phyloP scores from a whole-genome alignment of 23 red algal genomes.

The Agarophyton chilense region DNA sequence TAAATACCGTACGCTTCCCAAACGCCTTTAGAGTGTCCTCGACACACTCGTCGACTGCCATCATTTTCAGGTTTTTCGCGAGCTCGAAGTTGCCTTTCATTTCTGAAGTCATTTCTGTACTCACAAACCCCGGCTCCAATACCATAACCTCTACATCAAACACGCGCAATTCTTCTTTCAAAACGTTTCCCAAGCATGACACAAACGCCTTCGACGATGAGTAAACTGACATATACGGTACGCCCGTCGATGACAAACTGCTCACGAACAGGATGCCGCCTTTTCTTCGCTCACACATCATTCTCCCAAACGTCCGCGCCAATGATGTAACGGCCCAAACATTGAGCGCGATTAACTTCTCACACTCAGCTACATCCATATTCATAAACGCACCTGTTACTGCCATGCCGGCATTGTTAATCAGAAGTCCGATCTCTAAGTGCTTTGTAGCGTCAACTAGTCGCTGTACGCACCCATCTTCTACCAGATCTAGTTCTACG shows the following conservation, averaged over 20 bases:
- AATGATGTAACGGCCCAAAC: constrained; percentile 24
- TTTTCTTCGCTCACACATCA: not conserved
- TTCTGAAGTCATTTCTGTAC: constrained; percentile 28
- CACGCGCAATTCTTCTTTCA: not conserved
- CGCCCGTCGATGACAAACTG: constrained; percentile 7
- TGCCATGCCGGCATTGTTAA: constrained; percentile 60
- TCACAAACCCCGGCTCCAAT: constrained; percentile 52
- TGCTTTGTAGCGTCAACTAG: constrained; percentile 4
- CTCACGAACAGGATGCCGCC: constrained; percentile 65
- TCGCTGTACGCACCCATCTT: not conserved
- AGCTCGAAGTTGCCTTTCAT: not conserved
- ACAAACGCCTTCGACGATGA: constrained; percentile 45
- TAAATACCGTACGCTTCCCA: not conserved
- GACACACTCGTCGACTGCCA: constrained; percentile 5
- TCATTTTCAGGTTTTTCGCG: not conserved
- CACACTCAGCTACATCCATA: not conserved
- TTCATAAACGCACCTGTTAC: constrained; percentile 18
- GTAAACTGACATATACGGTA: constrained; percentile 42
- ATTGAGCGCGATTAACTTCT: constrained; percentile 30
- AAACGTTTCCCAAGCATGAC: not conserved
- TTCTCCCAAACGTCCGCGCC: not conserved
- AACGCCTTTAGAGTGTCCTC: not conserved
- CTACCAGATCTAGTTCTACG: constrained; percentile 26
- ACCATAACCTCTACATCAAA: constrained; percentile 6
- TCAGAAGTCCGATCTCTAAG: constrained; percentile 43